A percentile compares a stretch with the other conserved stretches of the same genome.
These are phyloP conservation scores for Pleurotus eryngii DNA, from an alignment of 768 basidiomycete species.

Conservation along the genomic window DNA sequence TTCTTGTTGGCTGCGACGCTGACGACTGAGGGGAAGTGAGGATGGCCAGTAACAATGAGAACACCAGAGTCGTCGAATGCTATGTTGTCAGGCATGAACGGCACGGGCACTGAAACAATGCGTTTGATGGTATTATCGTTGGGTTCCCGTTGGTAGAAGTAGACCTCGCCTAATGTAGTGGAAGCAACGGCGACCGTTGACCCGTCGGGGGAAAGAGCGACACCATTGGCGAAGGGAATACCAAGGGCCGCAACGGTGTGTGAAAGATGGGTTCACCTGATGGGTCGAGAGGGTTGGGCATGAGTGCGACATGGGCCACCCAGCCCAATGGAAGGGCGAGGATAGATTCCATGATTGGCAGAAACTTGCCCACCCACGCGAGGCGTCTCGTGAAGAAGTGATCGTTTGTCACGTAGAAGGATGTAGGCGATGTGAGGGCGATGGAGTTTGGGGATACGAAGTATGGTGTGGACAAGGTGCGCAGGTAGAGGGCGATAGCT, in stretches of 20 bases:
- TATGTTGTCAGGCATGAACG: constrained; percentile 64
- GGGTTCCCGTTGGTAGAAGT: constrained; percentile 49
- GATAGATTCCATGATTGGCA: constrained; percentile 54
- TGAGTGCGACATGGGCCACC: constrained; percentile 52
- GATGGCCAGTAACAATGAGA: constrained; percentile 64
- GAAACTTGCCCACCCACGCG: constrained; percentile 45
- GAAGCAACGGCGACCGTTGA: constrained; percentile 55
- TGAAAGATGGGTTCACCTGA: constrained; percentile 22
- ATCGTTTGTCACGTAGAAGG: constrained; percentile 74
- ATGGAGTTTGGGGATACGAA: constrained; percentile 68
- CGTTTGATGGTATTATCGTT: constrained; percentile 40
- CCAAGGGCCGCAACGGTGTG: constrained; percentile 42
- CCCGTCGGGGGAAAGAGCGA: constrained; percentile 53
- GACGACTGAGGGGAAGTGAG: constrained; percentile 53
- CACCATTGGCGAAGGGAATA: constrained; percentile 67
- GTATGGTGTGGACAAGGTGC: constrained; percentile 55
- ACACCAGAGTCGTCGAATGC: constrained; percentile 43
- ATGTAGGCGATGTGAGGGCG: constrained; percentile 59
- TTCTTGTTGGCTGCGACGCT: constrained; percentile 42
- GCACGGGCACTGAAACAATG: constrained; percentile 40
- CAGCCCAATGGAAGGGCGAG: constrained; percentile 57
- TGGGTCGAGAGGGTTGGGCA: constrained; percentile 18
- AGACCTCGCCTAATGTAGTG: constrained; percentile 42
- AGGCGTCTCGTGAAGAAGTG: constrained; percentile 65
- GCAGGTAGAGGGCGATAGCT: constrained; percentile 47